phyloP scores from a whole-genome alignment of 352 stramenopile genomes.

The Phytophthora brassicae region DNA sequence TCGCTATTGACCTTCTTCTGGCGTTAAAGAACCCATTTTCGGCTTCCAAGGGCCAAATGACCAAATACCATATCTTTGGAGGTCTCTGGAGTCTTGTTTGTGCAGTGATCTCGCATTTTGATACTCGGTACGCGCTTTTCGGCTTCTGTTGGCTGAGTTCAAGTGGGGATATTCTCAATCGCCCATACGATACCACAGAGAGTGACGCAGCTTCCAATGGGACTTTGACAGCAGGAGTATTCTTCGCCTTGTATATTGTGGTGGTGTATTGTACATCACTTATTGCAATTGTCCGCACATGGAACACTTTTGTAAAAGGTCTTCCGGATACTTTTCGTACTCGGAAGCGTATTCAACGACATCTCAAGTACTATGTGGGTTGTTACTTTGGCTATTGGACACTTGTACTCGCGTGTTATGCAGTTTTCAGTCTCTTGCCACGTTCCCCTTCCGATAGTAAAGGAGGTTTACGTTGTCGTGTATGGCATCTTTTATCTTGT shows the following conservation, averaged over 20 bases:
- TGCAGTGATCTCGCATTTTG: conserved; percentile 72
- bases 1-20: conserved; percentile 82
- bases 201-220: conserved; percentile 29
- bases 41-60: conserved; percentile 78
- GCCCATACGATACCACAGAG: neutral
- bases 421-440: conserved; percentile 64
- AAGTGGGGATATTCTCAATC: conserved; percentile 45
- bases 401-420: conserved; percentile 69
- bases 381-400: conserved; percentile 89
- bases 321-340: conserved; percentile 77
- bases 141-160: conserved; percentile 80
- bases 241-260: conserved; percentile 84
- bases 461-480: conserved; percentile 51
- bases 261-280: conserved; percentile 81
- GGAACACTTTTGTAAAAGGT: conserved; percentile 80
- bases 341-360: conserved; percentile 71
- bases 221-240: conserved; percentile 63
- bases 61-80: conserved; percentile 74
- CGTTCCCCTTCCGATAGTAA: conserved; percentile 6
- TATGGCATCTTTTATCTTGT: conserved; percentile 76
- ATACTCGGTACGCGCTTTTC: conserved; percentile 77
- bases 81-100: conserved; percentile 72
- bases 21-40: conserved; percentile 88
- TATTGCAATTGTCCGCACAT: conserved; percentile 71
- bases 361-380: conserved; percentile 88